Base-by-base conservation (phyloP, 345 rosid species). In the Draba incana region DNA sequence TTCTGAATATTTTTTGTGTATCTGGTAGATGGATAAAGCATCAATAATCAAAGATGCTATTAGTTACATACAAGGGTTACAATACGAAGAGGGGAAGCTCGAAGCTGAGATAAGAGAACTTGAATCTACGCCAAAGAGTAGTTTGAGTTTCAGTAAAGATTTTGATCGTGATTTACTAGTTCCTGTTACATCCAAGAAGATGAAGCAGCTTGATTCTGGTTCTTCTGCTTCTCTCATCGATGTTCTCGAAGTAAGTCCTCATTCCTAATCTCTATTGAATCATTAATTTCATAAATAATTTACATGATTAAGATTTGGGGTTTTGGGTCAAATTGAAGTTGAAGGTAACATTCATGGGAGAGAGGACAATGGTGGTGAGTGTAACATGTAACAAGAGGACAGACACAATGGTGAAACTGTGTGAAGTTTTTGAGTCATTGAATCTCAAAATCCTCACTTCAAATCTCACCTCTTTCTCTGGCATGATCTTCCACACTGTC, bases 11-110 rank as follows among this genome's bases (percentile, higher is more conserved):
- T 10, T 55, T 4, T 28, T 7, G 9, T 30, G 1, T 3, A n/a
- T 27, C 7, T 64, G 53, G 14, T 67, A 94, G 99, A 94, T 94
- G 99, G 99, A 94, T 68, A 94, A 89, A 82, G 99, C 99, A 12
- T 94, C 99, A n/a, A 94, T 94, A 71, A 82, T 94, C 63, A 94
- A 87, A 75, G 99, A 94, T 31, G 97, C 99, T 4, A 94, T 94
- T 13, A 86, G 85, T 47, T 91, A 94, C 75, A 91, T 94, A 54
- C 83, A 91, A 72, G 91, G 88, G 43, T 65, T 94, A 70, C 99
- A 88, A 13, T 85, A 84, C 1, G 96, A 89, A 73, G 92, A 94
- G 75, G 80, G 70, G 49, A 81, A 82, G 68, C 86, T 94, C 11
- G 84, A 80, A 51, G 79, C 81, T 2, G 96, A 94, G 81, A 86